Percentiles rank a stretch among this genome's conserved stretches.
phyloP scores from a whole-genome alignment of 163 green algal species.

The Prototheca wickerhamii region DNA sequence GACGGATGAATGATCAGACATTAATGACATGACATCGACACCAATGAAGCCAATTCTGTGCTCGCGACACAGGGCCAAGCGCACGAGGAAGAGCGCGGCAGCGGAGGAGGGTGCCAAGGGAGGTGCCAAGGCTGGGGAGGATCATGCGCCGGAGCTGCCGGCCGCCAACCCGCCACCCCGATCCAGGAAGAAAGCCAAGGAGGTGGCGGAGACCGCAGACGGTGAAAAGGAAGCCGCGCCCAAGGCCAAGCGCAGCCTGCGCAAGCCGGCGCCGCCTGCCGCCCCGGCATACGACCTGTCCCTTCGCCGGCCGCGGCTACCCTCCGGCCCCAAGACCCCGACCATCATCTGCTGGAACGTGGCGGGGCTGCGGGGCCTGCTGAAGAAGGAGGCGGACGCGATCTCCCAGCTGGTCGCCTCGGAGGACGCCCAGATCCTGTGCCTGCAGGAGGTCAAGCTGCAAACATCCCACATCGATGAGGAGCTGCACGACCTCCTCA shows the following conservation, averaged over 20 bases:
- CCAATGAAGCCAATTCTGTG: no score
- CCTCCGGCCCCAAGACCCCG: background rate
- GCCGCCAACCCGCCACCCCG: background rate
- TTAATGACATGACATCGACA: no score
- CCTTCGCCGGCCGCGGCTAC: background rate
- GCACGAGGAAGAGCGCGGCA: no score
- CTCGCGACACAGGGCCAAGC: no score
- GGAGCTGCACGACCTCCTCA: constrained; percentile 14
- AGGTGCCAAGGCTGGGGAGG: no score
- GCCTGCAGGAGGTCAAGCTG: constrained; percentile 75
- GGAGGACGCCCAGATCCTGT: constrained; percentile 60
- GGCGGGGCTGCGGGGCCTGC: constrained; percentile 50
- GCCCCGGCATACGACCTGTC: constrained; percentile 8
- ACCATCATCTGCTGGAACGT: constrained; percentile 73
- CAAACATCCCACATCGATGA: constrained; percentile 40
- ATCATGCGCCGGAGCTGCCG: no score
- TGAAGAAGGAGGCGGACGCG: constrained; percentile 48
- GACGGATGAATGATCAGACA: no score
- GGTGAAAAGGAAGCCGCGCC: background rate
- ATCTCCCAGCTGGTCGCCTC: constrained; percentile 40
- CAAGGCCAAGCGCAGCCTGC: background rate
- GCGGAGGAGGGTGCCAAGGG: no score
- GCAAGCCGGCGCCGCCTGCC: background rate
- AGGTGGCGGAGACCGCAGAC: background rate
- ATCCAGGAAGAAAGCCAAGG: background rate